These are phyloP conservation scores for Sclerotinia sclerotiorum DNA, from an alignment of 2,329 filamentous ascomycete genomes.

Conservation along the genomic window DNA sequence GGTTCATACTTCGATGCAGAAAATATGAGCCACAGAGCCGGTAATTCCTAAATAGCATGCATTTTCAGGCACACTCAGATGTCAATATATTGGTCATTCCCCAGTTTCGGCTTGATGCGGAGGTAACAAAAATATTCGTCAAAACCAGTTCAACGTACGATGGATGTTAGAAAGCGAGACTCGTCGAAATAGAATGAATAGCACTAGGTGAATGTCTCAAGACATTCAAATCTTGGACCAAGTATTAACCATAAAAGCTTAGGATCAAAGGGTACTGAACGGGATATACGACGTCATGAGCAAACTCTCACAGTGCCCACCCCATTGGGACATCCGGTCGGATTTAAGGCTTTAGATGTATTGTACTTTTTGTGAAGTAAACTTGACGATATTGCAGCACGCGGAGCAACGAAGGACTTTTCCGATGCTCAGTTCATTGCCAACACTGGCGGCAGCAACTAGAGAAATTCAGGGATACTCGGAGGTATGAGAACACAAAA, in stretches of 20 bases:
- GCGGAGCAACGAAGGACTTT: conserved; percentile 13
- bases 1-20: conserved; percentile 13
- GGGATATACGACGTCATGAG: conserved; percentile 20
- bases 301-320: conserved; percentile 5
- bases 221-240: neutral
- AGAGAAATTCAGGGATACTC: conserved; percentile 4
- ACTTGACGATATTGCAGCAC: conserved; percentile 12
- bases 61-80: neutral
- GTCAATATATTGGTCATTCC: conserved; percentile 15
- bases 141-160: conserved; percentile 8
- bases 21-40: conserved; percentile 12
- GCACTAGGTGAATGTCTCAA: no score
- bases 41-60: neutral
- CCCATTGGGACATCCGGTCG: neutral
- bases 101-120: conserved; percentile 3
- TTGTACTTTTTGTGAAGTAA: conserved; percentile 19
- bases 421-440: conserved; percentile 15
- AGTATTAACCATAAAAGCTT: neutral
- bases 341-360: conserved; percentile 9
- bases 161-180: conserved; percentile 4
- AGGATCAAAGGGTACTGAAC: conserved; percentile 13
- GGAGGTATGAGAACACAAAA: neutral
- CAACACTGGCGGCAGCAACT: conserved; percentile 5
- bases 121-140: conserved; percentile 20
- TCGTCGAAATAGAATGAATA: conserved; percentile 16